Conservation (phyloP, 805 yeast species). For the Schwanniomyces polymorphus region DNA sequence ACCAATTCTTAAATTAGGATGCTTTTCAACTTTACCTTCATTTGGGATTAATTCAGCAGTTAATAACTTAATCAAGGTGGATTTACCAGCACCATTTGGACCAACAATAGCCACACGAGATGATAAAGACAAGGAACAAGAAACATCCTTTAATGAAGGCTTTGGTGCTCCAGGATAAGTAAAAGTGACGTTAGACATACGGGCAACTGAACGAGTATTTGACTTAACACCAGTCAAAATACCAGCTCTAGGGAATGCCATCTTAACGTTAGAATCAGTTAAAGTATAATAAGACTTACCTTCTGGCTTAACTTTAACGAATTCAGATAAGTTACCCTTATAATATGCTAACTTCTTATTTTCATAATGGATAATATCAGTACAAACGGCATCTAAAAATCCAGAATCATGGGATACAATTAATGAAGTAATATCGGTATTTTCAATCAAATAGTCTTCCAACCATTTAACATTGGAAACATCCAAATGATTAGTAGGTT, state of each 20-base stretch:
- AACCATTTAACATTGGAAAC: constrained; percentile 93
- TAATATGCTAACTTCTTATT: constrained; percentile 91
- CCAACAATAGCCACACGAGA: constrained; percentile 96
- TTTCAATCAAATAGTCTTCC: constrained; percentile 78
- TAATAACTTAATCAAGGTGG: constrained; percentile 87
- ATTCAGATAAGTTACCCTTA: constrained; percentile 92
- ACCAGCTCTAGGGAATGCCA: constrained; percentile 99
- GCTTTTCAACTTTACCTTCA: constrained; percentile 91
- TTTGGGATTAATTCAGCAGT: constrained; percentile 91
- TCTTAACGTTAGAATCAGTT: constrained; percentile 88
- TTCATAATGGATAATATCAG: constrained; percentile 96
- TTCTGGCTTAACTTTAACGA: constrained; percentile 90
- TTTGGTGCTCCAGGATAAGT: constrained; percentile 86
- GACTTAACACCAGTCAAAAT: constrained; percentile 96
- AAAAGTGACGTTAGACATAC: constrained; percentile 82
- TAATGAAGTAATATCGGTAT: constrained; percentile 86
- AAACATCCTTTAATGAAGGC: constrained; percentile 76
- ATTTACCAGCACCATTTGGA: constrained; percentile 99
- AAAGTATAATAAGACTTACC: constrained; percentile 94
- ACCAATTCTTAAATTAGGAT: constrained; percentile 96
- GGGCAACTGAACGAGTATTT: constrained; percentile 88
- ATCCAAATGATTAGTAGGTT: constrained; percentile 98
- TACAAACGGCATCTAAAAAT: constrained; percentile 91
- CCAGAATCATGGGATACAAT: constrained; percentile 98
- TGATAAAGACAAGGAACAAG: constrained; percentile 90